These are phyloP conservation scores for Podosphaera leucotricha DNA, from an alignment of 2,329 filamentous ascomycete genomes.

Conservation along the genomic window DNA sequence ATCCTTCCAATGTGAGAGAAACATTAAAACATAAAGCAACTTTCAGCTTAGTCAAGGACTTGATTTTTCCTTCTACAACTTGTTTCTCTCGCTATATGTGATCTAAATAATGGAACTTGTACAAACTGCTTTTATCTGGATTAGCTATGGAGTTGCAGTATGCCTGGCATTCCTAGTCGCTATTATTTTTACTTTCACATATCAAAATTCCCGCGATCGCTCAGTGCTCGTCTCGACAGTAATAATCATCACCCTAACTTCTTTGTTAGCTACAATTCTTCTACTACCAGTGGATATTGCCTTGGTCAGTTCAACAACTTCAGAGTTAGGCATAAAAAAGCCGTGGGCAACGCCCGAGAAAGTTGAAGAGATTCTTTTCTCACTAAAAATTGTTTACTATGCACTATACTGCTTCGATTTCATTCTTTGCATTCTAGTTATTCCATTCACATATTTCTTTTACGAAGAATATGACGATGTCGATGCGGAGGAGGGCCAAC, in stretches of 20 bases:
- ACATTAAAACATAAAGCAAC: not conserved
- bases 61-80: not conserved
- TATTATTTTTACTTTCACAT: constrained; percentile 69
- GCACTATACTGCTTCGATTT: constrained; percentile 78
- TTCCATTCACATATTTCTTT: constrained; percentile 95
- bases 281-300: constrained; percentile 90
- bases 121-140: constrained; percentile 83
- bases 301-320: constrained; percentile 70
- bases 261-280: constrained; percentile 74
- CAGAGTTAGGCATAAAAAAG: constrained; percentile 60
- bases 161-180: constrained; percentile 53
- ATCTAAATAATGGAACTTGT: constrained; percentile 28
- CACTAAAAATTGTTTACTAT: constrained; percentile 79
- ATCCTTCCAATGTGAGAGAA: not conserved
- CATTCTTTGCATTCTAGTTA: constrained; percentile 64
- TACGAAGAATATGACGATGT: constrained; percentile 94
- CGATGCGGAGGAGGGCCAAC: constrained; percentile 54
- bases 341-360: constrained; percentile 76
- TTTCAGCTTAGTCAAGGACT: not conserved
- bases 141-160: constrained; percentile 69
- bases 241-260: constrained; percentile 66
- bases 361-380: constrained; percentile 54
- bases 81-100: not conserved
- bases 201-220: constrained; percentile 73
- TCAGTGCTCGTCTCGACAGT: constrained; percentile 62